Evolutionary conservation across 495 filamentous ascomycete species (phyloP), one percentile per base, ranked within the genome.

Genomic region (Penicillium tannophilum): DNA sequence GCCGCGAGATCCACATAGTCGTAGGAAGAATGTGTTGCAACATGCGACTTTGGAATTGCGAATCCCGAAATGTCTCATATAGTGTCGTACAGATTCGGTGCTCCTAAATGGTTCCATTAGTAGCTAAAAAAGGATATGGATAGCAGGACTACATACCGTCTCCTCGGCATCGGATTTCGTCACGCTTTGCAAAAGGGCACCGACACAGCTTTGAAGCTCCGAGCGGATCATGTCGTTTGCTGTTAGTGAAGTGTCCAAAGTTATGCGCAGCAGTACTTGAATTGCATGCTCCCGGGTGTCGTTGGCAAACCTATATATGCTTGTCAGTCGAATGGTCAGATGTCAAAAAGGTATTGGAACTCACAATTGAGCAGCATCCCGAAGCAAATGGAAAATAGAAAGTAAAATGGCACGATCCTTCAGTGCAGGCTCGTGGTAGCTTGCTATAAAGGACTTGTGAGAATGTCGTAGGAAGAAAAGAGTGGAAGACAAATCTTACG

Each of bases 1-100:
- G 74, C 30, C 86, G 76, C 47, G 87, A 79, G 20, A 86, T 75
- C 56, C 82, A 76, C 2, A 79, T 67, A 8, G 77, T 79, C 8
- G 73, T 77, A 16, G 80, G 78, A 6, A 87, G 75, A 30, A 91
- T 79, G 53, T 82, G 74, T 17, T 79, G 79, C 24, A 93, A 76
- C 4, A 90, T 72, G 30, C 82, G 79, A 47, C 83, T 76, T 45
- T 86, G 87, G 7, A 90, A 73, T 35, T 72, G 64, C 5, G 80
- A 61, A 41, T 85, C 77, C 19, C 69, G 69, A 42, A 85, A 69
- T 45, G 77, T 82, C 24, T 67, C 52, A 67, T 79, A 79, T 48
- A 90, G 59, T 35, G 78, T 84, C 33, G 63, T 71, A 49, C 81
- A 82, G 17, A 88, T 77, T 11, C 81, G 75, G 43, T 73, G 67